phyloP scores from a whole-genome alignment of 164 flowering plant genomes.

The Euptelea pleiosperma region DNA sequence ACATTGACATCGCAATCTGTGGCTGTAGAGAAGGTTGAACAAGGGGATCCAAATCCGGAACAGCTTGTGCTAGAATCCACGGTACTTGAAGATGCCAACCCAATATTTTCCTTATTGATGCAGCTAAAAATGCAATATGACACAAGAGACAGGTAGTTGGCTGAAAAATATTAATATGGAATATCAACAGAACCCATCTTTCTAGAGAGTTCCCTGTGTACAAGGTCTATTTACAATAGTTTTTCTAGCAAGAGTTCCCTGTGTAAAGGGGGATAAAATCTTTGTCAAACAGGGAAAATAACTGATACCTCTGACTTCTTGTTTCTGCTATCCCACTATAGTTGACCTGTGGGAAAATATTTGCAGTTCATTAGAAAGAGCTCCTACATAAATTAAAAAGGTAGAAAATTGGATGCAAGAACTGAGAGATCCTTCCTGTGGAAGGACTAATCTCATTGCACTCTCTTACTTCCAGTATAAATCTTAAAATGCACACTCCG shows the following conservation, averaged over 20 bases:
- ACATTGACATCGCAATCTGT: conserved; percentile 15
- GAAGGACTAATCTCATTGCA: background rate
- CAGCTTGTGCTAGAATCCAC: conserved; percentile 14
- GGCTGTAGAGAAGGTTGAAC: conserved; percentile 11
- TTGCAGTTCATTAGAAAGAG: conserved; percentile 11
- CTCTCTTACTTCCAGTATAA: background rate
- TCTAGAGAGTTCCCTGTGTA: background rate
- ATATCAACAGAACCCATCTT: background rate
- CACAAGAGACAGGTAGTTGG: background rate
- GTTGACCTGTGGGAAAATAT: conserved; percentile 18
- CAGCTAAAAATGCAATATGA: conserved; percentile 5
- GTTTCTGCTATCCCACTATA: conserved; percentile 9
- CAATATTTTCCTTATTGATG: conserved; percentile 20
- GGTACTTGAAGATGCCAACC: conserved; percentile 14
- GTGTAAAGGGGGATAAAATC: background rate
- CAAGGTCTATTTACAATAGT: background rate
- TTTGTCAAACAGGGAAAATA: background rate
- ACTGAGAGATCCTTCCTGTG: background rate
- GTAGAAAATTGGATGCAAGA: background rate
- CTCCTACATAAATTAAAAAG: background rate
- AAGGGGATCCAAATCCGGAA: conserved; percentile 7
- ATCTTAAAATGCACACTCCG: background rate
- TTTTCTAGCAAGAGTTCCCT: background rate
- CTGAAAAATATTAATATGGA: background rate
- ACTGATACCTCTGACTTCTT: conserved; percentile 21